phyloP scores from a whole-genome alignment of 2,329 filamentous ascomycete species.

The Ascochyta clinopodiicola region DNA sequence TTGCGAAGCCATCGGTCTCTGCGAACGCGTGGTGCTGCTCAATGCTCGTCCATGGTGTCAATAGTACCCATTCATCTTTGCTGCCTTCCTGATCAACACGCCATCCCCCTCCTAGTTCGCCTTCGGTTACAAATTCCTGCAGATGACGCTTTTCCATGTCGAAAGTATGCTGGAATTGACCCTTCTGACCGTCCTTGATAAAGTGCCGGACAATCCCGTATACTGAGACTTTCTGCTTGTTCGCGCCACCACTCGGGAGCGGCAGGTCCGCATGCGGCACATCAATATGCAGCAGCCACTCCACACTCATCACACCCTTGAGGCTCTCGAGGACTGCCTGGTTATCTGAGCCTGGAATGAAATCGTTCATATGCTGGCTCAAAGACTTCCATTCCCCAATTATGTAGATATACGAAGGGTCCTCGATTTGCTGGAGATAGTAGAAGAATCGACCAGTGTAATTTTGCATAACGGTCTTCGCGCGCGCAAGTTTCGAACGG shows the following conservation, averaged over 20 bases:
- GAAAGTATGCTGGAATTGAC: conserved; percentile 38
- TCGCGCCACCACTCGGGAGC: conserved; percentile 20
- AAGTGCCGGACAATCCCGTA: conserved; percentile 47
- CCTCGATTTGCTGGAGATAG: conserved; percentile 54
- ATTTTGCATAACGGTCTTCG: conserved; percentile 47
- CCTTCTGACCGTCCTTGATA: conserved; percentile 30
- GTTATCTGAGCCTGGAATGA: conserved; percentile 53
- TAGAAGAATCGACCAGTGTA: conserved; percentile 48
- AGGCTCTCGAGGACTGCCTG: conserved; percentile 48
- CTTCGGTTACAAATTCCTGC: conserved; percentile 35
- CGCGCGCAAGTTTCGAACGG: conserved; percentile 43
- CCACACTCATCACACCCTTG: conserved; percentile 48
- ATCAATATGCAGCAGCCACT: conserved; percentile 55
- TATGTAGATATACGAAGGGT: conserved; percentile 52
- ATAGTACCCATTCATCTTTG: conserved; percentile 53
- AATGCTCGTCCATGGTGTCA: conserved; percentile 49
- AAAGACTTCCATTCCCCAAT: conserved; percentile 56
- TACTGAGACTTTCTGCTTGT: conserved; percentile 14
- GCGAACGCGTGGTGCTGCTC: conserved; percentile 47
- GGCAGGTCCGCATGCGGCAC: conserved; percentile 43
- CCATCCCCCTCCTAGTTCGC: conserved; percentile 47
- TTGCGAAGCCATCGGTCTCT: conserved; percentile 40
- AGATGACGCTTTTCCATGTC: conserved; percentile 32
- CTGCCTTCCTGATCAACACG: conserved; percentile 46
- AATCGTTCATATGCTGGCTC: conserved; percentile 50